Percentiles rank a stretch among this genome's conserved stretches.
Evolutionary conservation across 345 rosid genomes (phyloP).

Genomic region (Salix arbutifolia): DNA sequence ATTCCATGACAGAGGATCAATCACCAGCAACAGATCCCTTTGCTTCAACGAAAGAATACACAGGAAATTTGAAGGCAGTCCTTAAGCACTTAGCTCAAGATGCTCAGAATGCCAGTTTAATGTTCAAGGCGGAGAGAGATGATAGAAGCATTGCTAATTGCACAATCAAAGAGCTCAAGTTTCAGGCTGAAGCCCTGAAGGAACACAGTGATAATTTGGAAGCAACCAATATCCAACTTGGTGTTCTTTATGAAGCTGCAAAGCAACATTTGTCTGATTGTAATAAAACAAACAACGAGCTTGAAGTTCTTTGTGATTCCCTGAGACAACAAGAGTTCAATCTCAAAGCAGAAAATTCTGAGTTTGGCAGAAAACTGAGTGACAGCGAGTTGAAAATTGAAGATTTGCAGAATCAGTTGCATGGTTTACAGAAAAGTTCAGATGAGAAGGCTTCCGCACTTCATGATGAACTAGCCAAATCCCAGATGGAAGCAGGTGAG

Average conservation of each 20-base stretch:
- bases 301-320: constrained; percentile 44
- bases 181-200: constrained; percentile 43
- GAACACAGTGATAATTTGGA: constrained; percentile 46
- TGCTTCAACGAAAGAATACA: constrained; percentile 40
- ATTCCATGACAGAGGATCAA: constrained; percentile 28
- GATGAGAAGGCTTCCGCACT: constrained; percentile 39
- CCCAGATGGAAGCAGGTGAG: constrained; percentile 48
- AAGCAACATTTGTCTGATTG: constrained; percentile 43
- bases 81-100: constrained; percentile 50
- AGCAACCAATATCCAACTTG: constrained; percentile 54
- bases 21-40: constrained; percentile 36
- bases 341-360: constrained; percentile 47
- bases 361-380: constrained; percentile 41
- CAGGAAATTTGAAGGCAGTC: constrained; percentile 48
- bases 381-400: constrained; percentile 35
- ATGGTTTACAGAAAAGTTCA: constrained; percentile 44
- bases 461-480: constrained; percentile 46
- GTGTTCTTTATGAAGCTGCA: constrained; percentile 52
- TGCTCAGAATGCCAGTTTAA: constrained; percentile 38
- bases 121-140: constrained; percentile 41
- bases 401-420: constrained; percentile 57
- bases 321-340: constrained; percentile 36
- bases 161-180: constrained; percentile 40
- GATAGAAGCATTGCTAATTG: constrained; percentile 28
- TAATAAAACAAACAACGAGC: constrained; percentile 42